Conservation (phyloP, 108 stramenopile genomes). For the Stephanodiscus triporus region DNA sequence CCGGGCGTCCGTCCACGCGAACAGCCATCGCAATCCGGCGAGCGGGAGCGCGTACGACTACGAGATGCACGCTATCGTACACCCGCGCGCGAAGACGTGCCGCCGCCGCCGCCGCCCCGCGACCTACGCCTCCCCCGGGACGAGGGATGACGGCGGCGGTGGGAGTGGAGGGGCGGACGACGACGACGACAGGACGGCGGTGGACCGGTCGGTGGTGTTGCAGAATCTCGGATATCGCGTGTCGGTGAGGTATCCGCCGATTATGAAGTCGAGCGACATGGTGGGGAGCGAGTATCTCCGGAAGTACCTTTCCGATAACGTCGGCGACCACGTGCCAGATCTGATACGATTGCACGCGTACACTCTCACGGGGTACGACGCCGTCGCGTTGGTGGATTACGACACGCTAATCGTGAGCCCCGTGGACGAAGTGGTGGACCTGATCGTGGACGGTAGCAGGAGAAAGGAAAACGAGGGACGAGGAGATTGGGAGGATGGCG, state of each 20-base stretch:
- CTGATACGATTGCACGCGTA: conserved; percentile 41
- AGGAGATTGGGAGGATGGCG: background rate
- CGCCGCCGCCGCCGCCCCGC: background rate
- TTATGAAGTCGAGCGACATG: background rate
- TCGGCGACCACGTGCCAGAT: conserved; percentile 20
- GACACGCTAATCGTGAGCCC: conserved; percentile 41
- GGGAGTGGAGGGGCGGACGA: background rate
- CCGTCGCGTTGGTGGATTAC: conserved; percentile 44
- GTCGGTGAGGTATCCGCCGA: conserved; percentile 17
- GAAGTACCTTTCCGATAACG: conserved; percentile 6
- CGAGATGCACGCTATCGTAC: conserved; percentile 75
- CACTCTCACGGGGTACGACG: conserved; percentile 39
- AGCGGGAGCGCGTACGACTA: conserved; percentile 64
- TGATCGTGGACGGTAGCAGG: conserved; percentile 17
- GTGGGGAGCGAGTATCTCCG: conserved; percentile 29
- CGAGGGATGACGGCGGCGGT: background rate
- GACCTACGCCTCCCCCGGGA: too few relatives aligned
- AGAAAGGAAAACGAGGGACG: background rate
- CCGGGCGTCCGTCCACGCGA: conserved; percentile 61
- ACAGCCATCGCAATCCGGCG: conserved; percentile 44
- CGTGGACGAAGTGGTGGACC: conserved; percentile 41
- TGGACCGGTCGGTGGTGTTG: conserved; percentile 34
- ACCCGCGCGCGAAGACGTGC: conserved; percentile 57
- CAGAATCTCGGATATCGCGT: conserved; percentile 43
- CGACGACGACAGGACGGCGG: conserved; percentile 3